Conservation (phyloP, 345 rosid genomes). For the Excoecaria agallocha region DNA sequence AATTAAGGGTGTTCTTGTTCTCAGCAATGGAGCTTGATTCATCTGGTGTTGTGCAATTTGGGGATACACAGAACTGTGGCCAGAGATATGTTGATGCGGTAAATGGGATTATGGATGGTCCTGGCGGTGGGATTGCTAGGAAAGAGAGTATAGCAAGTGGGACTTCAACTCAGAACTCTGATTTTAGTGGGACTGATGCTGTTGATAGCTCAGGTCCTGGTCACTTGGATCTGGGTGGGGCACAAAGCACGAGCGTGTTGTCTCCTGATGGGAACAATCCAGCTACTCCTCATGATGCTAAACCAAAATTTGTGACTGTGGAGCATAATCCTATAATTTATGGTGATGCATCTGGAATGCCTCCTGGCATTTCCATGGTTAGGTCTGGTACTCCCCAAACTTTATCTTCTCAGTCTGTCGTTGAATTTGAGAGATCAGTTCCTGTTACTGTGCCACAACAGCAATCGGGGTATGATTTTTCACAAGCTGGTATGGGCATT, state of each 20-base stretch:
- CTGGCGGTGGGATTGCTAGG: constrained; percentile 34
- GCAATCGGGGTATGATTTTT: constrained; percentile 41
- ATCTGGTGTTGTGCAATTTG: constrained; percentile 46
- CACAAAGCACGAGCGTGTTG: constrained; percentile 31
- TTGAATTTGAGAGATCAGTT: constrained; percentile 40
- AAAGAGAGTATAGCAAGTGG: constrained; percentile 65
- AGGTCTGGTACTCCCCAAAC: constrained; percentile 39
- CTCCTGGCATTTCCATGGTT: constrained; percentile 35
- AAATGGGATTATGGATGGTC: constrained; percentile 48
- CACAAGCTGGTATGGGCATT: constrained; percentile 30
- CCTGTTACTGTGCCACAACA: constrained; percentile 36
- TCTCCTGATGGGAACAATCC: constrained; percentile 36
- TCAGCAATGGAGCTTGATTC: constrained; percentile 48
- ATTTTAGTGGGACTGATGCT: constrained; percentile 49
- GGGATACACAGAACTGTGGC: constrained; percentile 51
- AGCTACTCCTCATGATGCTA: constrained; percentile 29
- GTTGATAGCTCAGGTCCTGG: constrained; percentile 37
- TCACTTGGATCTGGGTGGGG: constrained; percentile 37
- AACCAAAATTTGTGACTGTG: constrained; percentile 25
- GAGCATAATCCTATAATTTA: constrained; percentile 33
- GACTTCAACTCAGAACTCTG: constrained; percentile 65
- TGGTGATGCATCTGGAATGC: constrained; percentile 40
- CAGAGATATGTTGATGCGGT: constrained; percentile 71
- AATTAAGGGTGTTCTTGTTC: constrained; percentile 68
- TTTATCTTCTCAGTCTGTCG: constrained; percentile 34